A percentile compares a stretch with the other conserved stretches of the same genome.
phyloP scores from a whole-genome alignment of 306 rosid species.

The Castanea crenata region DNA sequence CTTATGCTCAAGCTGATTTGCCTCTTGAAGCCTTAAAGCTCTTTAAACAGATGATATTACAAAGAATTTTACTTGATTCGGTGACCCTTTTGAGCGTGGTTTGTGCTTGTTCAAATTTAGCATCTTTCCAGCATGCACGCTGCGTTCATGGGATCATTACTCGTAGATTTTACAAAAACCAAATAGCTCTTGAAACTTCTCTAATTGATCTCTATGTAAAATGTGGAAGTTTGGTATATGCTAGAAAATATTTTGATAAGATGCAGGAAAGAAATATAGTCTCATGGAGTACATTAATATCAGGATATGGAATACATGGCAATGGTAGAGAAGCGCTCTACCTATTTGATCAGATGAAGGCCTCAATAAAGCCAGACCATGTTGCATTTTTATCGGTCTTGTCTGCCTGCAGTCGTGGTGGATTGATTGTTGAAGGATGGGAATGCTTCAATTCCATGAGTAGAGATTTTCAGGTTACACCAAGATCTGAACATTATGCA shows the following conservation, averaged over 20 bases:
- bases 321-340: slow-evolving; percentile 30
- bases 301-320: slow-evolving; percentile 47
- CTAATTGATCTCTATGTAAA: slow-evolving; percentile 41
- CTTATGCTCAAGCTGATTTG: slow-evolving; percentile 27
- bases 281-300: slow-evolving; percentile 49
- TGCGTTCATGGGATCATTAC: slow-evolving; percentile 28
- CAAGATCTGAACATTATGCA: slow-evolving; percentile 42
- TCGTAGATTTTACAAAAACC: slow-evolving; percentile 16
- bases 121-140: slow-evolving; percentile 36
- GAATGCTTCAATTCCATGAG: slow-evolving; percentile 39
- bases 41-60: slow-evolving; percentile 28
- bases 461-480: slow-evolving; percentile 32
- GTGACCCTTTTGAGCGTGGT: slow-evolving; percentile 37
- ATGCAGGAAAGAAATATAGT: slow-evolving; percentile 36
- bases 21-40: slow-evolving; percentile 36
- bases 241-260: slow-evolving; percentile 32
- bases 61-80: slow-evolving; percentile 25
- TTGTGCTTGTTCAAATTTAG: slow-evolving; percentile 38
- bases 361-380: slow-evolving; percentile 30
- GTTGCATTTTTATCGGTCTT: slow-evolving; percentile 30
- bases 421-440: slow-evolving; percentile 44
- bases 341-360: slow-evolving; percentile 46
- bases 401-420: slow-evolving; percentile 48
- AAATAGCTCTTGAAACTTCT: slow-evolving; percentile 30
- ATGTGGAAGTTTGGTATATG: slow-evolving; percentile 40